Percentiles rank a stretch among this genome's conserved stretches.
phyloP scores from a whole-genome alignment of 2,329 filamentous ascomycete species.

The Pyrenophora seminiperda region DNA sequence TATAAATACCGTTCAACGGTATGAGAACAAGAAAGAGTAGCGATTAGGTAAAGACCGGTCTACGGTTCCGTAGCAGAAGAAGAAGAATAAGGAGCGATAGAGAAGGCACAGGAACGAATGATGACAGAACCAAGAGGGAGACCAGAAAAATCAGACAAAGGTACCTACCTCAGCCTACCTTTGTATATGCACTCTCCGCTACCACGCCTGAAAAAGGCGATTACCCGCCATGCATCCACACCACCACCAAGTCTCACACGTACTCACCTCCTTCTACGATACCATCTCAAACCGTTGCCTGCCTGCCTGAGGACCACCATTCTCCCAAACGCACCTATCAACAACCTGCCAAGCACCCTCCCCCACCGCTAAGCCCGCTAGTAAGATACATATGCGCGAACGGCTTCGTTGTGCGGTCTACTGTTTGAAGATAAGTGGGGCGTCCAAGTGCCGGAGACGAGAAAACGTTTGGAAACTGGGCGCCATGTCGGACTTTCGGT shows the following conservation, averaged over 20 bases:
- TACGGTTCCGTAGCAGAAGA: conserved; percentile 24
- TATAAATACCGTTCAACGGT: conserved; percentile 34
- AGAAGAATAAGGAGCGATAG: conserved; percentile 21
- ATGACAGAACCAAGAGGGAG: not conserved
- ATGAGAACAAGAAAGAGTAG: conserved; percentile 14
- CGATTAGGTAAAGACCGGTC: conserved; percentile 32
- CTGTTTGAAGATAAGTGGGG: conserved; percentile 36
- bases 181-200: too few species aligned
- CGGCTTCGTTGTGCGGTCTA: conserved; percentile 17
- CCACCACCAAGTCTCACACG: too few species aligned
- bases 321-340: not conserved
- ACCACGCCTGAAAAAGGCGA: too few species aligned
- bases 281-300: conserved; percentile 16
- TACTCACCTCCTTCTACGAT: not conserved
- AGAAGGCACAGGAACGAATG: conserved; percentile 13
- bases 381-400: conserved; percentile 3
- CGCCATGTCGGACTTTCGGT: too few species aligned
- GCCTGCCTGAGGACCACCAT: conserved; percentile 16
- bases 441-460: conserved; percentile 22
- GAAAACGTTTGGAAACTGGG: conserved; percentile 32
- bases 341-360: conserved; percentile 9
- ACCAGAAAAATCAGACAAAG: conserved; percentile 4
- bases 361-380: conserved; percentile 18
- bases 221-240: too few species aligned
- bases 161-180: too few species aligned